Evolutionary conservation across 1,139 yeast species (phyloP).

Genomic region (Nakaseomyces nivariensis): DNA sequence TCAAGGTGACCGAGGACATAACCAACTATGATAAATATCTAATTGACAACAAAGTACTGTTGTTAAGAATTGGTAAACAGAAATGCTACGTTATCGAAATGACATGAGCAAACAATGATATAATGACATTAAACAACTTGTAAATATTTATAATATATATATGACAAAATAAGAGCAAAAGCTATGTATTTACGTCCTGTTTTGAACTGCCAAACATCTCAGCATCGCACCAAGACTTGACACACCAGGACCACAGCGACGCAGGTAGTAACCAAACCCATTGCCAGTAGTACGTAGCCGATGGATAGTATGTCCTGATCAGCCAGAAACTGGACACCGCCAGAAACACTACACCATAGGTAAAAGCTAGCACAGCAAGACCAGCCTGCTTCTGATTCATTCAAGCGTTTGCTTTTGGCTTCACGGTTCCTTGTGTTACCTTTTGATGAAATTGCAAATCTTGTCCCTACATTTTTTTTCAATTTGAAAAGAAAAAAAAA

Average conservation of each 20-base stretch:
- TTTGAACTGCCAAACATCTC: slow-evolving; percentile 22
- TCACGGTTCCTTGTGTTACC: too few relatives aligned
- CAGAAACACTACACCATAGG: background rate
- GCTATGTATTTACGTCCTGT: slow-evolving; percentile 6
- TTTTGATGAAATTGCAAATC: background rate
- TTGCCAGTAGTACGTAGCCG: slow-evolving; percentile 17
- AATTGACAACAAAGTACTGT: slow-evolving; percentile 49
- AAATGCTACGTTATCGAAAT: slow-evolving; percentile 48
- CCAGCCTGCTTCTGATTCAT: slow-evolving; percentile 7
- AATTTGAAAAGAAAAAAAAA: background rate
- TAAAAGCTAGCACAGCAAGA: background rate
- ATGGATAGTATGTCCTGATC: background rate
- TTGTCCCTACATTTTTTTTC: background rate
- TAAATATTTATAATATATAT: background rate
- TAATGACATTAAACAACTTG: background rate
- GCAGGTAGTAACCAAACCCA: slow-evolving; percentile 18
- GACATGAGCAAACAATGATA: slow-evolving; percentile 6
- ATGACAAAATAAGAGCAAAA: background rate
- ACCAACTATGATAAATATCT: slow-evolving; percentile 40
- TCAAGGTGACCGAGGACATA: slow-evolving; percentile 39
- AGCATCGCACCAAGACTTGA: slow-evolving; percentile 23
- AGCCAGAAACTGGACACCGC: slow-evolving; percentile 1
- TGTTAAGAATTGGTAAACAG: slow-evolving; percentile 70
- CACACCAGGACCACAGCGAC: slow-evolving; percentile 23
- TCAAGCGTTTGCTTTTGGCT: background rate